Evolutionary conservation across 768 basidiomycete species (phyloP).

Genomic region (Rhizopogon salebrosus): DNA sequence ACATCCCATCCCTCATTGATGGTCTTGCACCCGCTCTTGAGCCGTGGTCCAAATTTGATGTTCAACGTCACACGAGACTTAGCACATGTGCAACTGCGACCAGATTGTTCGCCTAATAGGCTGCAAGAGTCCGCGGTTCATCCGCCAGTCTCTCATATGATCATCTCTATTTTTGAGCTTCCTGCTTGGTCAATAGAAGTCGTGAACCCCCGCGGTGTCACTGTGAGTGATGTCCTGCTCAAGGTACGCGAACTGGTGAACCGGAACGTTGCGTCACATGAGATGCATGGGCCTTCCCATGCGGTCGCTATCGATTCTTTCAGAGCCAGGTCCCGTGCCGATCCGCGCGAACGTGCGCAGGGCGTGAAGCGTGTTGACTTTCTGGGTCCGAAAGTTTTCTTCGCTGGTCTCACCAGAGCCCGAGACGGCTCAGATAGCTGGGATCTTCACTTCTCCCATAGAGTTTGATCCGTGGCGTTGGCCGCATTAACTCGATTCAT

Average conservation of each 20-base stretch:
- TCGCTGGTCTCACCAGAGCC: conserved; percentile 25
- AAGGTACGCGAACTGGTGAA: conserved; percentile 22
- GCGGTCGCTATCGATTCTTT: conserved; percentile 26
- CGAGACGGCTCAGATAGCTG: conserved; percentile 23
- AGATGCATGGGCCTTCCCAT: conserved; percentile 8
- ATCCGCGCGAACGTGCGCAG: conserved; percentile 31
- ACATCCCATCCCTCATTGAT: conserved; percentile 7
- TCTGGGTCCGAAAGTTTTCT: conserved; percentile 25
- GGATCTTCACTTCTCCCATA: conserved; percentile 21
- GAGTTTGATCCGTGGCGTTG: conserved; percentile 9
- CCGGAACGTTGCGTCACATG: conserved; percentile 18
- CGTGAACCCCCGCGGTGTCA: conserved; percentile 21
- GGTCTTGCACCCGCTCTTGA: conserved; percentile 22
- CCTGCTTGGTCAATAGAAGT: conserved; percentile 27
- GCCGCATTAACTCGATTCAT: not conserved
- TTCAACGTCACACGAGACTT: conserved; percentile 25
- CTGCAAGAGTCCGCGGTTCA: conserved; percentile 19
- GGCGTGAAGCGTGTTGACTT: conserved; percentile 37
- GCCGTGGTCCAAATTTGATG: conserved; percentile 10
- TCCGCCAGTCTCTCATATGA: conserved; percentile 12
- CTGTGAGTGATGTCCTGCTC: conserved; percentile 23
- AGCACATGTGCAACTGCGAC: conserved; percentile 16
- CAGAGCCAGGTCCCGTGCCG: conserved; percentile 22
- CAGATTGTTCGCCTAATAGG: conserved; percentile 11
- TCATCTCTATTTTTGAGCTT: conserved; percentile 17